phyloP scores from a whole-genome alignment of 257 asterid genomes.

The Solanum boliviense region DNA sequence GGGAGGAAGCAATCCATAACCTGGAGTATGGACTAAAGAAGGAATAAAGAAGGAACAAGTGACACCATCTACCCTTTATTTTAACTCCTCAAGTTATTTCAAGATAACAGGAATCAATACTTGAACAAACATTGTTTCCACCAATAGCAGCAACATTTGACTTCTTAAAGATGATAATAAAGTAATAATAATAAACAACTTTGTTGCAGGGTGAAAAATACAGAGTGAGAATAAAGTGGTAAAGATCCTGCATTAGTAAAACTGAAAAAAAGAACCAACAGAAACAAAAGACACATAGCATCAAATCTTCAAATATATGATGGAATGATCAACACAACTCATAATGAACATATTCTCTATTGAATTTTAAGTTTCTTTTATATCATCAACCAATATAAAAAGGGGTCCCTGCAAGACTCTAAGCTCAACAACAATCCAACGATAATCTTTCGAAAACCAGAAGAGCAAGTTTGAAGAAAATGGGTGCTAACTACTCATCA shows the following conservation, averaged over 20 bases:
- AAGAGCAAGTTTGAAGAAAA: not conserved
- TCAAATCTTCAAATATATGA: not conserved
- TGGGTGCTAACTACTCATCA: slow-evolving; percentile 31
- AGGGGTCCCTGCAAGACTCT: not conserved
- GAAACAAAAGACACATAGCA: not conserved
- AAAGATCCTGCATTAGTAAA: not conserved
- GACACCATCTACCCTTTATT: not conserved
- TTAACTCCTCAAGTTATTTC: not conserved
- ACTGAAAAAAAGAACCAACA: not conserved
- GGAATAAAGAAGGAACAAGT: not conserved
- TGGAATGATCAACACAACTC: not conserved
- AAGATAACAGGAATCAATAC: not conserved
- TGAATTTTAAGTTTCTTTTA: not conserved
- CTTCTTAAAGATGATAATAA: not conserved
- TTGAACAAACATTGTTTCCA: not conserved
- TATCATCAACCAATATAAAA: slow-evolving; percentile 13
- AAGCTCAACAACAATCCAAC: slow-evolving; percentile 1
- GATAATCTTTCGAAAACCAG: not conserved
- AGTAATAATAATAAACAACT: not conserved
- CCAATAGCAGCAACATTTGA: not conserved
- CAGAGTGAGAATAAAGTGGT: not conserved
- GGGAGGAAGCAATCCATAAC: not conserved
- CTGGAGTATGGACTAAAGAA: not conserved
- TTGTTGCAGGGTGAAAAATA: not conserved
- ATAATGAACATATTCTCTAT: slow-evolving; percentile 26